A percentile compares a stretch with the other conserved stretches of the same genome.
Conservation (phyloP, 2,329 filamentous ascomycete species). For the Sclerotiophoma versabilis region DNA sequence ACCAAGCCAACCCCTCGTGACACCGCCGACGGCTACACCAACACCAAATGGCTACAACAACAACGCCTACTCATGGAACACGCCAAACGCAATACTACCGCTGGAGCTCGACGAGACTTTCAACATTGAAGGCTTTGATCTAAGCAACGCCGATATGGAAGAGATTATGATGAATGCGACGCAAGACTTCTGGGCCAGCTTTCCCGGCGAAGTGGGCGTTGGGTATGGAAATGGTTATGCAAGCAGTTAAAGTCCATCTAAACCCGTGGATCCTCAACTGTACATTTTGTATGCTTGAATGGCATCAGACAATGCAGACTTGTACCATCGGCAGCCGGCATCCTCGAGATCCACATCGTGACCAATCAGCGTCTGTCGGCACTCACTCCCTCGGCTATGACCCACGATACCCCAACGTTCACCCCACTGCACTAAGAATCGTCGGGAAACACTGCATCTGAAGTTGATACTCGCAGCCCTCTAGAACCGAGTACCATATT, state of each 20-base stretch:
- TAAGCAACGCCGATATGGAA: constrained; percentile 47
- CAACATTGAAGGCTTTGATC: constrained; percentile 41
- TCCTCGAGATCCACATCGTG: background rate
- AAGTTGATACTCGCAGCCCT: background rate
- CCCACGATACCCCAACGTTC: constrained; percentile 1
- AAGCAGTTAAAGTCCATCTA: background rate
- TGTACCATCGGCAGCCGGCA: constrained; percentile 9
- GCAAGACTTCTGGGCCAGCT: constrained; percentile 50
- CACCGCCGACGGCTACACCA: constrained; percentile 31
- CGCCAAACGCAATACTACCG: constrained; percentile 31
- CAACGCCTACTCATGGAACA: constrained; percentile 30
- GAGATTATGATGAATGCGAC: constrained; percentile 49
- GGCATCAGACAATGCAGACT: background rate
- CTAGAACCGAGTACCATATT: background rate
- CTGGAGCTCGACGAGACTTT: constrained; percentile 44
- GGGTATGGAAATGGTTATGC: constrained; percentile 27
- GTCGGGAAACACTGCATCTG: background rate
- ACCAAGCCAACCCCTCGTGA: constrained; percentile 11
- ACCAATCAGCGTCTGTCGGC: constrained; percentile 4
- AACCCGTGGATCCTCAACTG: background rate
- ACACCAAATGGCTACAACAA: constrained; percentile 35
- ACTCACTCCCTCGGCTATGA: constrained; percentile 11
- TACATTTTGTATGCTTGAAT: background rate
- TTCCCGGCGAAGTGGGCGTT: constrained; percentile 49
- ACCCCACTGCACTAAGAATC: constrained; percentile 11